Evolutionary conservation across 805 yeast genomes (phyloP).

Genomic region (Torulaspora delbrueckii): DNA sequence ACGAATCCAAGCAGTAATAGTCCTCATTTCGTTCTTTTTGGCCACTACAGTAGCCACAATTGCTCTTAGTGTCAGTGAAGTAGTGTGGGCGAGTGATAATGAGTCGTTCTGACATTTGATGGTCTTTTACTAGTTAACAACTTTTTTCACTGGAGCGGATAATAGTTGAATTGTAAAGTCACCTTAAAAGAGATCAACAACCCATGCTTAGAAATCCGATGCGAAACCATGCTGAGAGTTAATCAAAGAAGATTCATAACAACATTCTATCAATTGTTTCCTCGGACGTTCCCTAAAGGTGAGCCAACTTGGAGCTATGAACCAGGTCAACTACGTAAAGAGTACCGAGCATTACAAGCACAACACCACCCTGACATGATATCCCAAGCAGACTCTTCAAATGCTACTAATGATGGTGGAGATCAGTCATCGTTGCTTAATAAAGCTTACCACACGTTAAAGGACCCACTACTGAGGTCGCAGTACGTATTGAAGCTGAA

Average conservation of each 20-base stretch:
- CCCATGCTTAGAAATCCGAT: background rate
- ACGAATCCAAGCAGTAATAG: conserved; percentile 39
- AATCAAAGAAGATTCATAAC: conserved; percentile 13
- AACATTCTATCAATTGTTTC: conserved; percentile 62
- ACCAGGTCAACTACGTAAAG: conserved; percentile 54
- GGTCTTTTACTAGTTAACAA: background rate
- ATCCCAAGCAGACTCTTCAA: conserved; percentile 8
- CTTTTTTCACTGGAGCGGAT: background rate
- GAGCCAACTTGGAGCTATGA: conserved; percentile 68
- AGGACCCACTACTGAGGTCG: conserved; percentile 66
- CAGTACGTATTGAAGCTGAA: conserved; percentile 48
- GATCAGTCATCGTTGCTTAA: conserved; percentile 53
- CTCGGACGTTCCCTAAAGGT: conserved; percentile 62
- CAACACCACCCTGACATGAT: conserved; percentile 75
- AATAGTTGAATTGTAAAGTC: background rate
- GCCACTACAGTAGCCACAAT: conserved; percentile 76
- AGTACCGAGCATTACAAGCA: conserved; percentile 69
- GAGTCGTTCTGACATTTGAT: conserved; percentile 23
- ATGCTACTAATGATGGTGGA: conserved; percentile 10
- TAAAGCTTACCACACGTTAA: conserved; percentile 68
- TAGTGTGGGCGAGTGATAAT: conserved; percentile 44
- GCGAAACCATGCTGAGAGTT: conserved; percentile 5
- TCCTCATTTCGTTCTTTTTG: conserved; percentile 39
- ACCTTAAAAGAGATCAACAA: background rate
- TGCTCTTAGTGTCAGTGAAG: conserved; percentile 34